Evolutionary conservation across 805 yeast species (phyloP).

Genomic region (Wickerhamiella brachini): DNA sequence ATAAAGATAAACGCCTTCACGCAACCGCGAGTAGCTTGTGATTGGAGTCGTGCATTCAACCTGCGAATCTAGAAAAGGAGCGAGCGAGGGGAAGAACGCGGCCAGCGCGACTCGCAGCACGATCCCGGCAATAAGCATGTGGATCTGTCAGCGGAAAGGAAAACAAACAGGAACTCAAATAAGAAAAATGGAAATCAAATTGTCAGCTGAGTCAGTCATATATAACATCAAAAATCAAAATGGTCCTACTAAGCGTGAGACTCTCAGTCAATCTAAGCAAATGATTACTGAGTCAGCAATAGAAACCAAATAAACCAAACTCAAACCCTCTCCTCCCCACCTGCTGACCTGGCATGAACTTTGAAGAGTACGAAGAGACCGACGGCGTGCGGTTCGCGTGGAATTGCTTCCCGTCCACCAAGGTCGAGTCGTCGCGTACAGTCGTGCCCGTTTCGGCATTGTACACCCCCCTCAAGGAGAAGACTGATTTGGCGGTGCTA

Average conservation of each 20-base stretch:
- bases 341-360: slow-evolving; percentile 25
- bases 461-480: slow-evolving; percentile 82
- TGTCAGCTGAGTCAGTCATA: no score
- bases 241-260: no score
- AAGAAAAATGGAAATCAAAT: no score
- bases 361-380: slow-evolving; percentile 45
- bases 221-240: no score
- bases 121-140: slow-evolving; percentile 10
- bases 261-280: no score
- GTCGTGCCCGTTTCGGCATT: slow-evolving; percentile 90
- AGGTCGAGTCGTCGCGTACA: slow-evolving; percentile 77
- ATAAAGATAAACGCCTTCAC: slow-evolving; percentile 55
- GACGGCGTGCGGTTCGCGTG: slow-evolving; percentile 65
- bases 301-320: no score
- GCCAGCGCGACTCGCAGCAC: slow-evolving; percentile 16
- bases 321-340: neutral
- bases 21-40: slow-evolving; percentile 45
- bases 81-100: slow-evolving; percentile 14
- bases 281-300: no score
- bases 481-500: slow-evolving; percentile 63
- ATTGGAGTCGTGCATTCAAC: slow-evolving; percentile 63
- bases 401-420: slow-evolving; percentile 81
- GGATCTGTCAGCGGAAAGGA: neutral
- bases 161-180: no score
- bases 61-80: slow-evolving; percentile 31